A percentile compares a stretch with the other conserved stretches of the same genome.
Evolutionary conservation across 2,329 filamentous ascomycete genomes (phyloP).

Genomic region (Seiridium unicorne): DNA sequence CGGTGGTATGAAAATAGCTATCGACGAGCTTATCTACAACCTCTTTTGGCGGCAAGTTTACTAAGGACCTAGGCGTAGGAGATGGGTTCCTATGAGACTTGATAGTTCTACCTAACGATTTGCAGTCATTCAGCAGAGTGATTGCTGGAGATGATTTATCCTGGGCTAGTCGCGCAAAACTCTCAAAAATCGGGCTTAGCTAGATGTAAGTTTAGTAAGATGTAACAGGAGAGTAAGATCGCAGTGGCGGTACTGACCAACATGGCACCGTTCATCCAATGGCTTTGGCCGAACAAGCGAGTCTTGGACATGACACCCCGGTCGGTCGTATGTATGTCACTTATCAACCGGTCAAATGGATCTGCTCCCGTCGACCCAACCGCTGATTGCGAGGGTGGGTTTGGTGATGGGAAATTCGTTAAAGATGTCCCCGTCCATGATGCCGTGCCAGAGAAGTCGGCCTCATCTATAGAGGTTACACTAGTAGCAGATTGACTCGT

Average conservation of each 20-base stretch:
- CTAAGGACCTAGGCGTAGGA: constrained; percentile 43
- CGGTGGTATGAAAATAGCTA: constrained; percentile 46
- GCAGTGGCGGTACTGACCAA: constrained; percentile 33
- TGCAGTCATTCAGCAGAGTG: constrained; percentile 45
- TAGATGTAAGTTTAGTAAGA: constrained; percentile 14
- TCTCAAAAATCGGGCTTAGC: constrained; percentile 42
- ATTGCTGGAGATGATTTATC: constrained; percentile 34
- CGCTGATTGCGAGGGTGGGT: too few species aligned
- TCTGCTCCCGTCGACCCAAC: background rate
- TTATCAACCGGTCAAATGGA: constrained; percentile 26
- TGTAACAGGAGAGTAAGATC: constrained; percentile 6
- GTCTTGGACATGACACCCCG: constrained; percentile 53
- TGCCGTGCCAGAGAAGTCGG: too few species aligned
- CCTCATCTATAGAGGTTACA: too few species aligned
- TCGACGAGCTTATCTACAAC: constrained; percentile 46
- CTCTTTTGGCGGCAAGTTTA: constrained; percentile 43
- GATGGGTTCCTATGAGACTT: constrained; percentile 45
- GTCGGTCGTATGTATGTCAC: constrained; percentile 29
- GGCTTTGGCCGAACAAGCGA: constrained; percentile 54
- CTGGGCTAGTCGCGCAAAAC: constrained; percentile 39
- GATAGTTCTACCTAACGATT: constrained; percentile 49
- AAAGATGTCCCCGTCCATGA: too few species aligned
- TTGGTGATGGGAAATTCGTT: too few species aligned
- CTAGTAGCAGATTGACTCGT: too few species aligned
- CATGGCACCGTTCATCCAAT: constrained; percentile 51